A percentile compares a stretch with the other conserved stretches of the same genome.
phyloP scores from a whole-genome alignment of 208 protist species.

The Leishmania guyanensis region DNA sequence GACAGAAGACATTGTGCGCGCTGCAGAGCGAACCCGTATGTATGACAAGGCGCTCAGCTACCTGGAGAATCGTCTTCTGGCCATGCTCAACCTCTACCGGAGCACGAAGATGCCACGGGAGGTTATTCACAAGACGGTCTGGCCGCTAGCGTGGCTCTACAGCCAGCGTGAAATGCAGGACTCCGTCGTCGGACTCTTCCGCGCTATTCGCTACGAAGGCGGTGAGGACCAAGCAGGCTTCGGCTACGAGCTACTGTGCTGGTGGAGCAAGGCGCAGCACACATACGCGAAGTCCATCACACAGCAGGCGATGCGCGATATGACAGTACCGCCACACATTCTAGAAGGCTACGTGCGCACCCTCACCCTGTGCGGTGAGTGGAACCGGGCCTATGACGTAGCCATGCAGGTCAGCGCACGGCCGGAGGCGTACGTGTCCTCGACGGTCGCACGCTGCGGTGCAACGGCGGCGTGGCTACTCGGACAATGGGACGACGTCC shows the following conservation, averaged over 20 bases:
- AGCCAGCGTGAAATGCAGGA: slow-evolving; percentile 92
- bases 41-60: slow-evolving; percentile 91
- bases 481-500: slow-evolving; percentile 80
- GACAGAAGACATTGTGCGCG: slow-evolving; percentile 81
- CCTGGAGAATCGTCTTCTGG: slow-evolving; percentile 75
- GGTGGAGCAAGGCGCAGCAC: slow-evolving; percentile 84
- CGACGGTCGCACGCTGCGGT: slow-evolving; percentile 72
- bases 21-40: slow-evolving; percentile 85
- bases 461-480: slow-evolving; percentile 88
- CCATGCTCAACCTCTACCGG: slow-evolving; percentile 71
- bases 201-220: slow-evolving; percentile 73
- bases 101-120: slow-evolving; percentile 70
- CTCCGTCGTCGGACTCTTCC: slow-evolving; percentile 89
- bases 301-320: slow-evolving; percentile 32
- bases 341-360: slow-evolving; percentile 87
- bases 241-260: slow-evolving; percentile 84
- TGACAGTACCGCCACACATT: slow-evolving; percentile 38
- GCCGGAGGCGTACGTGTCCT: slow-evolving; percentile 39
- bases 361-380: slow-evolving; percentile 88
- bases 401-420: slow-evolving; percentile 50
- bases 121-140: slow-evolving; percentile 76
- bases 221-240: slow-evolving; percentile 82
- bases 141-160: slow-evolving; percentile 89
- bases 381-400: slow-evolving; percentile 66
- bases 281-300: slow-evolving; percentile 73